These are phyloP conservation scores for Pestalotiopsis sp. DNA, from an alignment of 2,329 filamentous ascomycete species.

Conservation along the genomic window DNA sequence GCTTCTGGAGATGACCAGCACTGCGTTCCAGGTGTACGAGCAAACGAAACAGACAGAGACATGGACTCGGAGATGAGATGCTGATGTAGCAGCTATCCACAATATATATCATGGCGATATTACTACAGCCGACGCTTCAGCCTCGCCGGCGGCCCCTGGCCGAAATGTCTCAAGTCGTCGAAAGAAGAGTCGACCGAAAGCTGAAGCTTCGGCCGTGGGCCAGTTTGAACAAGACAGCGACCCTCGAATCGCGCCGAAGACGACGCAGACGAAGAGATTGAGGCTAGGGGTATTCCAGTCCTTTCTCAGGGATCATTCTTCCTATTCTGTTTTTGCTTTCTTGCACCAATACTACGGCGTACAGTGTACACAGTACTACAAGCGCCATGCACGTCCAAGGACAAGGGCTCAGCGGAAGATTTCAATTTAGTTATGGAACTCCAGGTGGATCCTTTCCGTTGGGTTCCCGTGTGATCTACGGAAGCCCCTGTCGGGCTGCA, in stretches of 20 bases:
- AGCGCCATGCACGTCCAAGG: not conserved
- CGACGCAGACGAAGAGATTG: not conserved
- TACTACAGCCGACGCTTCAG: not conserved
- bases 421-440: not conserved
- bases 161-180: not conserved
- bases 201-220: not conserved
- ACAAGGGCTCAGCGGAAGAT: not conserved
- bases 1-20: not conserved
- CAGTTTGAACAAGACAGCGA: not conserved
- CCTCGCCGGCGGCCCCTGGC: not conserved
- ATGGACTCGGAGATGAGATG: not conserved
- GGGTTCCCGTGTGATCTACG: not conserved
- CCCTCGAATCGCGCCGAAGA: not conserved
- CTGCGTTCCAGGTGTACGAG: not conserved
- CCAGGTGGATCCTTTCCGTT: not conserved
- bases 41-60: not conserved
- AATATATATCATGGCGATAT: not conserved
- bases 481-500: not conserved
- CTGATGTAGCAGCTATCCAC: not conserved
- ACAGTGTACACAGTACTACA: not conserved
- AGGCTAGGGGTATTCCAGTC: not conserved
- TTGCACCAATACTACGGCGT: not conserved
- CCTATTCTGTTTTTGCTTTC: not conserved
- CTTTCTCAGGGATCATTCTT: not conserved
- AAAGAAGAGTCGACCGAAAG: not conserved